Percentiles rank a stretch among this genome's conserved stretches.
Conservation (phyloP, 2,329 filamentous ascomycete genomes). For the Aspergillus brasiliensis region DNA sequence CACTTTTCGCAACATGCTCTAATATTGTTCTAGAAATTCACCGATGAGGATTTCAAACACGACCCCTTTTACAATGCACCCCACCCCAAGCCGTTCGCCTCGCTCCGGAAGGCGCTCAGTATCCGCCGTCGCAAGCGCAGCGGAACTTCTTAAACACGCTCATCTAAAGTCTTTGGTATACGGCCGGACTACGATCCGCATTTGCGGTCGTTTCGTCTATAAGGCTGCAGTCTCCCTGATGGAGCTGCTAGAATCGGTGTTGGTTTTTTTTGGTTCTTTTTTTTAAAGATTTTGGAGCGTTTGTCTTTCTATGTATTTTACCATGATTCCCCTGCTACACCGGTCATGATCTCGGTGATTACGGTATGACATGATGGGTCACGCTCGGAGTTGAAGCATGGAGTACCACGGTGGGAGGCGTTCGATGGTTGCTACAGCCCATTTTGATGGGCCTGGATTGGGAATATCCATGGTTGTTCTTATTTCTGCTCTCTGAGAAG, state of each 20-base stretch:
- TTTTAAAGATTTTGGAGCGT: too few species aligned
- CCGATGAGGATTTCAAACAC: conserved; percentile 43
- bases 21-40: conserved; percentile 38
- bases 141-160: conserved; percentile 12
- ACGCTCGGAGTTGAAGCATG: neutral
- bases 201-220: neutral
- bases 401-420: neutral
- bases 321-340: neutral
- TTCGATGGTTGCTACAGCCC: neutral
- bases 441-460: neutral
- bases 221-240: neutral
- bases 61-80: conserved; percentile 42
- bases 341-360: neutral
- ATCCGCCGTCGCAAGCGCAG: conserved; percentile 27
- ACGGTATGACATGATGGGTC: neutral
- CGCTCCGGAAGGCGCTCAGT: conserved; percentile 31
- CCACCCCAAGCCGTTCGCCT: conserved; percentile 30
- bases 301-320: neutral
- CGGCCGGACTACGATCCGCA: neutral
- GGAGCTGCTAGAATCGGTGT: neutral
- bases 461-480: neutral
- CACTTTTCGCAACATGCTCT: conserved; percentile 6
- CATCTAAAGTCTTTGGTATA: neutral
- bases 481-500: neutral
- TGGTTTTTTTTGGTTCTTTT: neutral